Conservation (phyloP, 495 filamentous ascomycete species). For the Penicillium tannophilum region DNA sequence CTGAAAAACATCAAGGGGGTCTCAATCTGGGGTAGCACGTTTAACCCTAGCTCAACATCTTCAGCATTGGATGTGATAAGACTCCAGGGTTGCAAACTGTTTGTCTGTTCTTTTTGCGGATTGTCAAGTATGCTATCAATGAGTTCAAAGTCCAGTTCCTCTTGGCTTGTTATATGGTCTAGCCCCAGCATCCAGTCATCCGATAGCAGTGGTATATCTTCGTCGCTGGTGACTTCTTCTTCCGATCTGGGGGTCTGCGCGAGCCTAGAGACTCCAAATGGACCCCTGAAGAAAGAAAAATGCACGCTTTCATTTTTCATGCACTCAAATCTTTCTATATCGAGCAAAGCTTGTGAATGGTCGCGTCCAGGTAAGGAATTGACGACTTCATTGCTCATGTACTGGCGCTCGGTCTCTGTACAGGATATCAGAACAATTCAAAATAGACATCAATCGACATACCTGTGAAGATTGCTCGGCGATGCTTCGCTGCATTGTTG, state of each 20-base stretch:
- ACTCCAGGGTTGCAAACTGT: not conserved
- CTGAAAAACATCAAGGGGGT: not conserved
- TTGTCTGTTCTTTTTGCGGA: not conserved
- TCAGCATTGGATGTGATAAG: not conserved
- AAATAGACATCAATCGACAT: not conserved
- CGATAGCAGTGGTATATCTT: not conserved
- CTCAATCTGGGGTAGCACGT: not conserved
- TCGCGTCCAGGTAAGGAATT: conserved; percentile 9
- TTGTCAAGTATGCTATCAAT: not conserved
- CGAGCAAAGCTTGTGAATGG: conserved; percentile 13
- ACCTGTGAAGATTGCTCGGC: not conserved
- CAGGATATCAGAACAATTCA: not conserved
- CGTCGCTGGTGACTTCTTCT: not conserved
- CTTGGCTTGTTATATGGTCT: not conserved
- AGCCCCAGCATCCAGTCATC: conserved; percentile 11
- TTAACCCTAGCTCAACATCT: not conserved
- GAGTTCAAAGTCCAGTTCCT: not conserved
- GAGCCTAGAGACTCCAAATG: conserved; percentile 22
- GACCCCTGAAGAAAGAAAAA: conserved; percentile 17
- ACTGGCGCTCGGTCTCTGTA: conserved; percentile 20
- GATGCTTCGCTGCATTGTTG: not conserved
- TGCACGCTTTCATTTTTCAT: not conserved
- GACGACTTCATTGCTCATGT: conserved; percentile 18
- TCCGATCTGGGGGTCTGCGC: not conserved
- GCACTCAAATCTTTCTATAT: conserved; percentile 16